Percentiles rank a stretch among this genome's conserved stretches.
Conservation (phyloP, 2,329 filamentous ascomycete species). For the Calonectria pteridis region DNA sequence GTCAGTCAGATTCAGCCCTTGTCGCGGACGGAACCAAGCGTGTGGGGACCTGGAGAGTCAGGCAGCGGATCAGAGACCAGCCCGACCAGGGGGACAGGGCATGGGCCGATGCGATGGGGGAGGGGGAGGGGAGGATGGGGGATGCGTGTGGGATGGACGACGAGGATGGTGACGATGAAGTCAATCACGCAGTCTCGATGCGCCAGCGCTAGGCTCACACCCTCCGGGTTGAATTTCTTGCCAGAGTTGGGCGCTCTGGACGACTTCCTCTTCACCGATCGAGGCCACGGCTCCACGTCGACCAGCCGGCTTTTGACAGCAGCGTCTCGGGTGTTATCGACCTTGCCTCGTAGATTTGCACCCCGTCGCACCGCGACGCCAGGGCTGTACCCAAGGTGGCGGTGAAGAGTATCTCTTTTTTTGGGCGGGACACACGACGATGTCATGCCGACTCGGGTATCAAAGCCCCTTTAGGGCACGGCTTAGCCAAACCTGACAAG, state of each 20-base stretch:
- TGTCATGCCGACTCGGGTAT: slow-evolving; percentile 23
- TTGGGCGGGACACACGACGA: slow-evolving; percentile 17
- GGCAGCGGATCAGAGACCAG: slow-evolving; percentile 20
- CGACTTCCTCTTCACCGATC: slow-evolving; percentile 29
- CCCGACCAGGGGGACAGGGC: slow-evolving; percentile 16
- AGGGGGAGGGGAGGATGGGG: neutral
- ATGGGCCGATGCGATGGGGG: slow-evolving; percentile 13
- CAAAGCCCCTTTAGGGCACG: slow-evolving; percentile 13
- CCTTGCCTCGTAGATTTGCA: slow-evolving; percentile 26
- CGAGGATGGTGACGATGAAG: slow-evolving; percentile 11
- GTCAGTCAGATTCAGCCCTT: slow-evolving; percentile 25
- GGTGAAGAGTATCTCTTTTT: slow-evolving; percentile 33
- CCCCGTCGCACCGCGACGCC: slow-evolving; percentile 21
- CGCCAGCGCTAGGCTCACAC: slow-evolving; percentile 33
- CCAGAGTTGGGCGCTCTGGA: slow-evolving; percentile 11
- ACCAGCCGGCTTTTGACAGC: slow-evolving; percentile 24
- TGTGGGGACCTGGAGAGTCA: slow-evolving; percentile 31
- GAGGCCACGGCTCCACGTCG: slow-evolving; percentile 32
- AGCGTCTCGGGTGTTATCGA: slow-evolving; percentile 25
- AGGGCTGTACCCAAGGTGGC: slow-evolving; percentile 31
- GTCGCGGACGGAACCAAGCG: slow-evolving; percentile 28
- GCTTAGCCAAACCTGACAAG: slow-evolving; percentile 7
- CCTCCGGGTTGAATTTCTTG: neutral
- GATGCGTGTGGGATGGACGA: slow-evolving; percentile 19
- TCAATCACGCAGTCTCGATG: slow-evolving; percentile 16